phyloP scores from a whole-genome alignment of 78 protist genomes.

The Polysphondylium violaceum region DNA sequence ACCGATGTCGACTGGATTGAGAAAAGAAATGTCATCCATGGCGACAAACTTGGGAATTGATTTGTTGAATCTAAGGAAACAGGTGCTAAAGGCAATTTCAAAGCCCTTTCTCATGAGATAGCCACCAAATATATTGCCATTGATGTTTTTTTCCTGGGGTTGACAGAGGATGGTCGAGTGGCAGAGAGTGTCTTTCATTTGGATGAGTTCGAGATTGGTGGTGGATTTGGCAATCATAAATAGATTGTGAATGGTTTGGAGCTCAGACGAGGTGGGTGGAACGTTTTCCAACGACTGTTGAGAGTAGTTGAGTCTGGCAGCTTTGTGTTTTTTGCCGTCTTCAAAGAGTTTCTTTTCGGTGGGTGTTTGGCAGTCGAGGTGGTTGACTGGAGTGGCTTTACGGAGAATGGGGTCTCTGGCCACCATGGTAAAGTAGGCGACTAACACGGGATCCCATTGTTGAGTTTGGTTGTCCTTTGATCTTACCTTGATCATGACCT shows the following conservation, averaged over 20 bases:
- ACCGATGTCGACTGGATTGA: conserved; percentile 75
- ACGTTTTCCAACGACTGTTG: conserved; percentile 31
- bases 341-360: conserved; percentile 30
- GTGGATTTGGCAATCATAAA: conserved; percentile 29
- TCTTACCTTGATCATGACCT: conserved; percentile 35
- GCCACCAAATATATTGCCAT: conserved; percentile 81
- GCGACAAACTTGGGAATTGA: conserved; percentile 58
- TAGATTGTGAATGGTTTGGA: conserved; percentile 52
- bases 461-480: conserved; percentile 23
- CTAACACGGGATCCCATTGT: conserved; percentile 51
- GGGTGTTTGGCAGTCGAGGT: background rate
- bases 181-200: conserved; percentile 40
- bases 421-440: conserved; percentile 80
- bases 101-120: conserved; percentile 78
- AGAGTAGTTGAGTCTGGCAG: background rate
- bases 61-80: conserved; percentile 40
- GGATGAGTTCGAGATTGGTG: background rate
- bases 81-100: conserved; percentile 73
- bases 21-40: conserved; percentile 77
- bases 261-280: conserved; percentile 52
- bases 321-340: conserved; percentile 58
- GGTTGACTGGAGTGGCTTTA: conserved; percentile 48
- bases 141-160: conserved; percentile 80
- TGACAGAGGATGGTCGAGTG: conserved; percentile 65
- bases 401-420: conserved; percentile 45